Base-by-base conservation (phyloP, 2,329 filamentous ascomycete genomes). In the Neofusicoccum kwambonambiense region DNA sequence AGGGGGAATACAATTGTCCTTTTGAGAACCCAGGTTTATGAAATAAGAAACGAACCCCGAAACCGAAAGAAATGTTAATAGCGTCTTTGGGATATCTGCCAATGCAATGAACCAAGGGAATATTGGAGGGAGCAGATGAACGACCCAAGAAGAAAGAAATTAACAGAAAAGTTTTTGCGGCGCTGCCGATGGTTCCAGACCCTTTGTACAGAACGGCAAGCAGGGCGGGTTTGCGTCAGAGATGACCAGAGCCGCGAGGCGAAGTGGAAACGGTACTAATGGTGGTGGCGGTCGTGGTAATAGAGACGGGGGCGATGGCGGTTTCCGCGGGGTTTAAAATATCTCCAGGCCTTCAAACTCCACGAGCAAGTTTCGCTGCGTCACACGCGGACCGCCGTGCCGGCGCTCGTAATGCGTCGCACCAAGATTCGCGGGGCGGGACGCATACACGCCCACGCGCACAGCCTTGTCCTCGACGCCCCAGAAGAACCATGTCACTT, bases 401-500 rank as follows among this genome's bases (percentile, higher is more conserved):
- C 73, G 69, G n/a, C 70, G 54, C 42, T 77, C 75, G 65, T 73
- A 77, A 61, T 75, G 65, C 44, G 70, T 76, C 9, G 73, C 65
- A 7, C 75, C 75, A 66, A 85, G 76, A 69, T 80, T 83, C 50
- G 82, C 81, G 61, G 85, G 85, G 34, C 85, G 78, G 70, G 80
- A 83, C 31, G 84, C 85, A 76, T 87, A 87, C 44, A 86, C 84
- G 2, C 85, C 85, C 27, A 87, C 83, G 68, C 84, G 79, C 22
- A 87, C 79, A 31, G 79, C 82, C 71, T 87, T 87, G 68, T 86
- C 83, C 67, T 86, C 84, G 12, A 86, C 82, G 7, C 83, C 84
- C 74, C 82, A 86, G 71, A 87, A 87, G 73, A 87, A 87, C 80
- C 83, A 86, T n/a, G 83, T 85, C 34, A 87, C 82, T 73, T 87